A percentile compares a stretch with the other conserved stretches of the same genome.
phyloP scores from a whole-genome alignment of 1,284 basidiomycete genomes.

The Lentinus polychrous region DNA sequence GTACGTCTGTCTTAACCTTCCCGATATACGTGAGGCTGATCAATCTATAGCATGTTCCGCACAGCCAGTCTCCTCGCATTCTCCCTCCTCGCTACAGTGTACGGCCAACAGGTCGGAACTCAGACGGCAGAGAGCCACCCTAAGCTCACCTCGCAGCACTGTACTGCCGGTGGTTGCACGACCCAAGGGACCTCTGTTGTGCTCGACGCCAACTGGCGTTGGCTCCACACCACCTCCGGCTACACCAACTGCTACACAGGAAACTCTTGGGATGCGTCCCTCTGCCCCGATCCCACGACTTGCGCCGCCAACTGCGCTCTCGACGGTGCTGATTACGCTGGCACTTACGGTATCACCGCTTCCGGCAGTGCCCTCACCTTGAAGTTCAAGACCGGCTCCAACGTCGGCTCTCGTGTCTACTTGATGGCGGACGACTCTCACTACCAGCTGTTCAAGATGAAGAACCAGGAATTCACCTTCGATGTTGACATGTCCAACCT shows the following conservation, averaged over 20 bases:
- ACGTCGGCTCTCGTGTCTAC: conserved; percentile 37
- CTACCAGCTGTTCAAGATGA: conserved; percentile 46
- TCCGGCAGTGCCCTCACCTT: conserved; percentile 30
- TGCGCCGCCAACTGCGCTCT: conserved; percentile 32
- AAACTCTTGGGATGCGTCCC: conserved; percentile 40
- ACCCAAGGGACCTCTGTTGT: conserved; percentile 28
- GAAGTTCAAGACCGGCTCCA: conserved; percentile 30
- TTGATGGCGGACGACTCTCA: conserved; percentile 34
- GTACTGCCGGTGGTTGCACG: conserved; percentile 23
- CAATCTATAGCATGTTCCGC: conserved; percentile 11
- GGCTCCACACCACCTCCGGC: conserved; percentile 35
- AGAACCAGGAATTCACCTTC: conserved; percentile 50
- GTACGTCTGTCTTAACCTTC: too few relatives aligned
- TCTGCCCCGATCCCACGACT: conserved; percentile 41
- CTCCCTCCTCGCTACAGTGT: conserved; percentile 12
- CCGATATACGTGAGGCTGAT: too few relatives aligned
- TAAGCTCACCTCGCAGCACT: conserved; percentile 11
- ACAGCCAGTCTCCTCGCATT: conserved; percentile 12
- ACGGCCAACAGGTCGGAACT: conserved; percentile 17
- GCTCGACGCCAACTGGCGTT: conserved; percentile 50
- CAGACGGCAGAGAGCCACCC: conserved; percentile 16
- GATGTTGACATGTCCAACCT: conserved; percentile 43
- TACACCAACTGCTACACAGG: conserved; percentile 53
- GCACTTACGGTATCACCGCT: conserved; percentile 33
- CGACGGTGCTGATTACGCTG: conserved; percentile 30